Conservation (phyloP, 495 filamentous ascomycete genomes). For the Mytilinidion resinicola region DNA sequence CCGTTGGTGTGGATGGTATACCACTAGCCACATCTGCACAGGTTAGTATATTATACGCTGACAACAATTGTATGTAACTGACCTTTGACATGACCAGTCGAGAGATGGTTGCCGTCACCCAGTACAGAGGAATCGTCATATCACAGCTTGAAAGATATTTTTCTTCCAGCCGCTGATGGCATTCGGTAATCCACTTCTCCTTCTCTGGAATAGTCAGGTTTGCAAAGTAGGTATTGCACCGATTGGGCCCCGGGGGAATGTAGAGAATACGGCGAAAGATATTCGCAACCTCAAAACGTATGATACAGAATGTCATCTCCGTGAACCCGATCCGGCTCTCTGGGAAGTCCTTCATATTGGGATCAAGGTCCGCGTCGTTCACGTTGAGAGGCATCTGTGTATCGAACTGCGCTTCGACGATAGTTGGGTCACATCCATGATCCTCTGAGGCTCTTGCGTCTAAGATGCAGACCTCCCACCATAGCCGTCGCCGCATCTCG, state of each 20-base stretch:
- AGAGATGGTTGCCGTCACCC: slow-evolving; percentile 63
- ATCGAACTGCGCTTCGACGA: slow-evolving; percentile 63
- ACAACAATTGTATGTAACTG: too few species aligned
- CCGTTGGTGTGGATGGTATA: slow-evolving; percentile 53
- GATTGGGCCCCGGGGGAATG: slow-evolving; percentile 35
- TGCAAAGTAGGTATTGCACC: slow-evolving; percentile 35
- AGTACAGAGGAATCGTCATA: slow-evolving; percentile 55
- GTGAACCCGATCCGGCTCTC: slow-evolving; percentile 51
- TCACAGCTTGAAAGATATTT: slow-evolving; percentile 60
- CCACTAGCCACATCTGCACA: slow-evolving; percentile 45
- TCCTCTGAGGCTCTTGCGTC: slow-evolving; percentile 77
- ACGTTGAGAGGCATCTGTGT: slow-evolving; percentile 57
- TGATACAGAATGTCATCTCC: slow-evolving; percentile 74
- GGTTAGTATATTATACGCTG: too few species aligned
- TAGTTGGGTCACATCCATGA: slow-evolving; percentile 72
- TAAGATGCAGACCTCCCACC: slow-evolving; percentile 74
- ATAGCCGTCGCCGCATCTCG: slow-evolving; percentile 78
- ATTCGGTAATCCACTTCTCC: slow-evolving; percentile 53
- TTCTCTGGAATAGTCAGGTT: slow-evolving; percentile 51
- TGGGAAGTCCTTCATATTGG: slow-evolving; percentile 56
- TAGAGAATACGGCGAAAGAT: slow-evolving; percentile 40
- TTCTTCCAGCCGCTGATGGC: slow-evolving; percentile 57
- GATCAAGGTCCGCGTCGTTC: slow-evolving; percentile 67
- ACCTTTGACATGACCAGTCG: slow-evolving; percentile 63
- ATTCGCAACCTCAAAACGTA: slow-evolving; percentile 39